A percentile compares a stretch with the other conserved stretches of the same genome.
These are phyloP conservation scores for Leccinum olivaceopallidum DNA, from an alignment of 768 basidiomycete genomes.

Conservation along the genomic window DNA sequence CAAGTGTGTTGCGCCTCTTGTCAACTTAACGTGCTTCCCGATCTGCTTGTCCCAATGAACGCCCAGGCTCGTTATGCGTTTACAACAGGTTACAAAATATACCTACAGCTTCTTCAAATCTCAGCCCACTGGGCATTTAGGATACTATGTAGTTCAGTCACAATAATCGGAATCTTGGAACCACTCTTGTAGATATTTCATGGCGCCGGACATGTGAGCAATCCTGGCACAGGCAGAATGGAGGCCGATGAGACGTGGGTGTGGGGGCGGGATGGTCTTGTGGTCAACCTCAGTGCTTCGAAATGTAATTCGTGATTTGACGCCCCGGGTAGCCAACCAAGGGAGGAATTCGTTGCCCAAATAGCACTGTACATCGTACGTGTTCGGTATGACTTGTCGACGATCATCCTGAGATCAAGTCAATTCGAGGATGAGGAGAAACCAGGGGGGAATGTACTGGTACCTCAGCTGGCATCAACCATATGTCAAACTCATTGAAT, in stretches of 20 bases:
- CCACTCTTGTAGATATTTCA: background rate
- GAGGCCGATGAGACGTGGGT: background rate
- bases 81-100: no score
- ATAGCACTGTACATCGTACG: background rate
- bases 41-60: background rate
- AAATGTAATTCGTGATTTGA: background rate
- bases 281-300: background rate
- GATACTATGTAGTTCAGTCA: background rate
- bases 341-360: background rate
- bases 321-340: background rate
- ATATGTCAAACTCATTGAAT: background rate
- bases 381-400: background rate
- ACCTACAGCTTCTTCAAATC: no score
- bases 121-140: no score
- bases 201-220: background rate
- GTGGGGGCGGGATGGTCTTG: background rate
- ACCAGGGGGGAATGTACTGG: background rate
- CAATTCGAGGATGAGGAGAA: background rate
- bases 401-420: background rate
- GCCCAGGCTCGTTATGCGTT: background rate
- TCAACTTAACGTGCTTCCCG: background rate
- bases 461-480: background rate
- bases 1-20: background rate
- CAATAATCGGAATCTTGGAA: background rate
- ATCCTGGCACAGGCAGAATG: background rate